Evolutionary conservation across 2,329 filamentous ascomycete species (phyloP).

Genomic region (Raffaelea ambrosiae): DNA sequence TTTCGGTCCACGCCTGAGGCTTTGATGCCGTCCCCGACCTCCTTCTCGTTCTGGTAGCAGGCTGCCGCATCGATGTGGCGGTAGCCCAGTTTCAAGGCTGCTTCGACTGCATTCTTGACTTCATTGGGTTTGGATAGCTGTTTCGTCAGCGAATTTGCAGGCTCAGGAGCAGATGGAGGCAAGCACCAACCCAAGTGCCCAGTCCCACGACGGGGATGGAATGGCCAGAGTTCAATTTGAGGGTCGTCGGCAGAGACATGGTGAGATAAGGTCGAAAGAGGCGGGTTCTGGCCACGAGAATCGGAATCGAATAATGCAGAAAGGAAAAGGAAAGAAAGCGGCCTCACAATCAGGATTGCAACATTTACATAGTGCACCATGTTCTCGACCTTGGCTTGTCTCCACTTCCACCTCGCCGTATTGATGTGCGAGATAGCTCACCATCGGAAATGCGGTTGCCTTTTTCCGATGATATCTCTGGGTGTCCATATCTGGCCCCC

Average conservation of each 20-base stretch:
- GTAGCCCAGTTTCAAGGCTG: slow-evolving; percentile 44
- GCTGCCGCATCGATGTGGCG: slow-evolving; percentile 44
- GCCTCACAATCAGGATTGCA: too few relatives aligned
- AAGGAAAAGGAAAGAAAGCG: too few relatives aligned
- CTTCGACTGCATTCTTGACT: slow-evolving; percentile 50
- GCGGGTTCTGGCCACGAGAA: too few relatives aligned
- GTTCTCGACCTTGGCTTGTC: too few relatives aligned
- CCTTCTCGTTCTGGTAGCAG: slow-evolving; percentile 56
- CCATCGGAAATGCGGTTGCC: too few relatives aligned
- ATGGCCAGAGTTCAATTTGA: slow-evolving; percentile 14
- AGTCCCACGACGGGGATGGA: slow-evolving; percentile 30
- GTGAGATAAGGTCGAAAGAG: too few relatives aligned
- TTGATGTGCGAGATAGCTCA: too few relatives aligned
- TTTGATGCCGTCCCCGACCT: slow-evolving; percentile 53
- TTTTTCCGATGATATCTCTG: too few relatives aligned
- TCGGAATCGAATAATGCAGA: too few relatives aligned
- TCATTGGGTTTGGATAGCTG: background rate
- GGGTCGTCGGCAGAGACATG: slow-evolving; percentile 12
- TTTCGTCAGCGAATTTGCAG: background rate
- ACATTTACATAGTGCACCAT: too few relatives aligned
- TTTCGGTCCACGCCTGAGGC: slow-evolving; percentile 50
- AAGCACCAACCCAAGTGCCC: slow-evolving; percentile 23
- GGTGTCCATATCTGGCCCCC: too few relatives aligned
- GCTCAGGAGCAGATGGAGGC: background rate
- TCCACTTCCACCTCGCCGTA: too few relatives aligned